Evolutionary conservation across 495 filamentous ascomycete species (phyloP).

Genomic region (Neurospora africana): DNA sequence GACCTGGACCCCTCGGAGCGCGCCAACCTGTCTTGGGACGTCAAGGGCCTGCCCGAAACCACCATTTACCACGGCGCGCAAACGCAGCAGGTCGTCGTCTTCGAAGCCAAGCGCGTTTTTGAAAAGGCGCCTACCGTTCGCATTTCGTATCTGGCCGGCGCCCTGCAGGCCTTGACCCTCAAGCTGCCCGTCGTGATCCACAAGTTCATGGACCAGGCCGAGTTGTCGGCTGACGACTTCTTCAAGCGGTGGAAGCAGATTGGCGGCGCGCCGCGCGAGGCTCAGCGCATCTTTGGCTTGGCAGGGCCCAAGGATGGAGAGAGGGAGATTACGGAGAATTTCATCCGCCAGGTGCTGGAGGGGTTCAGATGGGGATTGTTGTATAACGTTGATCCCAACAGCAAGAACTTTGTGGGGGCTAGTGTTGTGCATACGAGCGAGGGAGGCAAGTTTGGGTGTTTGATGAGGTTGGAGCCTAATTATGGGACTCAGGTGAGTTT

Average conservation of each 20-base stretch:
- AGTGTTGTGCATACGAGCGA: constrained; percentile 76
- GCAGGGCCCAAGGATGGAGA: constrained; percentile 35
- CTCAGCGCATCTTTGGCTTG: constrained; percentile 73
- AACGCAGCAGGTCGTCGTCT: constrained; percentile 89
- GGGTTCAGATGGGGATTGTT: constrained; percentile 84
- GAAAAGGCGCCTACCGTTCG: constrained; percentile 79
- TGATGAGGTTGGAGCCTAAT: constrained; percentile 91
- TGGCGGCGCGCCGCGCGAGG: constrained; percentile 74
- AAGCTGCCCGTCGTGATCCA: constrained; percentile 82
- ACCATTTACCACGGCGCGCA: constrained; percentile 64
- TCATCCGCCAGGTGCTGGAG: constrained; percentile 56
- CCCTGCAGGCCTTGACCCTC: constrained; percentile 84
- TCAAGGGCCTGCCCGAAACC: constrained; percentile 80
- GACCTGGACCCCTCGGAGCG: constrained; percentile 65
- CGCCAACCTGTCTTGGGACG: constrained; percentile 63
- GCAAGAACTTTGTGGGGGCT: constrained; percentile 87
- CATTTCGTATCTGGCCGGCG: constrained; percentile 86
- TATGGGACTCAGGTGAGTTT: constrained; percentile 66
- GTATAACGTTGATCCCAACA: constrained; percentile 77
- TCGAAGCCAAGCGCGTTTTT: constrained; percentile 76
- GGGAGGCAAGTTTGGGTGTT: constrained; percentile 83
- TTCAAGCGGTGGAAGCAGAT: constrained; percentile 99
- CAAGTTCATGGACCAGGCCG: constrained; percentile 91
- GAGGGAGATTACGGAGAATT: constrained; percentile 43
- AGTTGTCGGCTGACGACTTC: constrained; percentile 79